These are phyloP conservation scores for Cladosporium oxysporum DNA, from an alignment of 2,329 filamentous ascomycete genomes.

Conservation along the genomic window DNA sequence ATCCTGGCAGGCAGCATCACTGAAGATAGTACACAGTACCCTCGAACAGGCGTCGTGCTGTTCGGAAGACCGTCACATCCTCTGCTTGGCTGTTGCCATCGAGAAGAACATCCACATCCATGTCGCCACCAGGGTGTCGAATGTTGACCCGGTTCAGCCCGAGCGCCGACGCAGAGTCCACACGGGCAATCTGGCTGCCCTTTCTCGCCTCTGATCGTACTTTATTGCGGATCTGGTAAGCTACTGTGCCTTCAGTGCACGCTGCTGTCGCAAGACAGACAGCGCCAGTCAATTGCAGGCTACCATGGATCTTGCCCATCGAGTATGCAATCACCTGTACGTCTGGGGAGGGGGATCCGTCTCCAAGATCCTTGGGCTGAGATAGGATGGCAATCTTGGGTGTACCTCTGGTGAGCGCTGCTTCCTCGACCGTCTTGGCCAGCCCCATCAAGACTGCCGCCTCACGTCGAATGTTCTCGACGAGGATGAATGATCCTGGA, in stretches of 20 bases:
- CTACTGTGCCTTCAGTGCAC: conserved; percentile 35
- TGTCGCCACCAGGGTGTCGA: conserved; percentile 33
- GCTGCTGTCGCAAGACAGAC: conserved; percentile 36
- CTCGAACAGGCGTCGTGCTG: conserved; percentile 28
- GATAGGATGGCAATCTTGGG: conserved; percentile 30
- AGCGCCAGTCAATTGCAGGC: conserved; percentile 38
- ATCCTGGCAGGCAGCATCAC: not conserved
- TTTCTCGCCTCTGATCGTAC: not conserved
- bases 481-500: conserved; percentile 23
- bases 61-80: conserved; percentile 29
- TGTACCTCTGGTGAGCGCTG: conserved; percentile 28
- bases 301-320: conserved; percentile 39
- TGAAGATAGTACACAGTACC: conserved; percentile 28
- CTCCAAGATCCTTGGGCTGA: conserved; percentile 21
- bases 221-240: conserved; percentile 24
- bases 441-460: conserved; percentile 29
- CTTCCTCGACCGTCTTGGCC: conserved; percentile 24
- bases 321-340: conserved; percentile 33
- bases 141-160: conserved; percentile 23
- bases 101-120: conserved; percentile 32
- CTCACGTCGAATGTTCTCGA: conserved; percentile 26
- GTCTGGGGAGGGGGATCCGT: conserved; percentile 11
- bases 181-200: not conserved
- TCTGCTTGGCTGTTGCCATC: conserved; percentile 27
- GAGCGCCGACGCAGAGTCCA: not conserved